phyloP scores from a whole-genome alignment of 352 stramenopile genomes.

The Elongisporangium undulatum region DNA sequence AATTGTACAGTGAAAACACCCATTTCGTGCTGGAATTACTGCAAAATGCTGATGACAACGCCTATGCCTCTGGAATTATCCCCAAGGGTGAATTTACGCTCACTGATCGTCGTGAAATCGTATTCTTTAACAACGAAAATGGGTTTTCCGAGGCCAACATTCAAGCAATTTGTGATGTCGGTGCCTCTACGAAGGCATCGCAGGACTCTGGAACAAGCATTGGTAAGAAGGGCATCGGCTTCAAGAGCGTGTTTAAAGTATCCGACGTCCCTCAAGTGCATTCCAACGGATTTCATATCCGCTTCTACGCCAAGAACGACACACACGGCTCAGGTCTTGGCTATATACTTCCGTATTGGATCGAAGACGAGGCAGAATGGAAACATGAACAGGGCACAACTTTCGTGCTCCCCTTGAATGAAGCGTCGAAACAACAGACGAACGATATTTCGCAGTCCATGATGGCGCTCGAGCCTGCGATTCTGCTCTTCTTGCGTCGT shows the following conservation, averaged over 20 bases:
- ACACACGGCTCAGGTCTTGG: slow-evolving; percentile 44
- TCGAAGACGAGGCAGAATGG: slow-evolving; percentile 43
- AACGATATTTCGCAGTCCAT: slow-evolving; percentile 63
- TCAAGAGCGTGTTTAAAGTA: slow-evolving; percentile 91
- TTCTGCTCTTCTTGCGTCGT: slow-evolving; percentile 74
- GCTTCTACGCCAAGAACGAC: slow-evolving; percentile 61
- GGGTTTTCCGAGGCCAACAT: slow-evolving; percentile 78
- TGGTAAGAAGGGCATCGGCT: slow-evolving; percentile 89
- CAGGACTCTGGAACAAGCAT: slow-evolving; percentile 49
- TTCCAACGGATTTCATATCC: slow-evolving; percentile 85
- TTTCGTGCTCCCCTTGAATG: slow-evolving; percentile 75
- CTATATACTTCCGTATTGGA: slow-evolving; percentile 82
- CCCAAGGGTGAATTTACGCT: slow-evolving; percentile 63
- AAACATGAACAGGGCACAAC: slow-evolving; percentile 43
- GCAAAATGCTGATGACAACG: slow-evolving; percentile 87
- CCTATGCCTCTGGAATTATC: slow-evolving; percentile 33
- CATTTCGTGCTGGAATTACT: slow-evolving; percentile 88
- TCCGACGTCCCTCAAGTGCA: slow-evolving; percentile 80
- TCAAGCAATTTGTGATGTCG: slow-evolving; percentile 83
- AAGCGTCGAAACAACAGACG: slow-evolving; percentile 28
- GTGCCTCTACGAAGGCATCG: slow-evolving; percentile 70
- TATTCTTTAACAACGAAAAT: slow-evolving; percentile 85
- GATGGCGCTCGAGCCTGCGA: slow-evolving; percentile 64
- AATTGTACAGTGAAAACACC: slow-evolving; percentile 84
- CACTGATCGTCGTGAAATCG: slow-evolving; percentile 35